Evolutionary conservation across 1,284 basidiomycete species (phyloP), one percentile per base, ranked within the genome.

Genomic region (Clitocybe nebularis): DNA sequence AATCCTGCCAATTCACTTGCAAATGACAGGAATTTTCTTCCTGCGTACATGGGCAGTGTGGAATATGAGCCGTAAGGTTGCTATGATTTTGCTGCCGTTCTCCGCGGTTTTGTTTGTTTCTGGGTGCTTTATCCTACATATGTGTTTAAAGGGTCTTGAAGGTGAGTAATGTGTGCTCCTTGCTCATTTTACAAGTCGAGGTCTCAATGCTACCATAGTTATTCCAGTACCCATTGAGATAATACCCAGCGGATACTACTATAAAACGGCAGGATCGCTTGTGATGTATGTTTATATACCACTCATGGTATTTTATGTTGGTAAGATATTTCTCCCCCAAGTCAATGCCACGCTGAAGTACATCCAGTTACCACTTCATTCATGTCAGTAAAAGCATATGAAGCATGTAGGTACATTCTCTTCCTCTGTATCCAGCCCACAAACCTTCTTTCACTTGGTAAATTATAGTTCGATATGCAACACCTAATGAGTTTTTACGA

Each of bases 21-120:
- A 17, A 3, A 16, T 14, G 6, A 11, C 17, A 47, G 46, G 35
- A 2, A 47, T 47, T 40, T 44, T 47, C 13, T 39, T 45, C 5
- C 17, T 49, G 8, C 21, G 48, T 10, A 49, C 45, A 13, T 49
- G 44, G 48, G 42, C 41, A 8, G n/a, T 49, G 9, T 49, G 48
- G 48, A 35, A 37, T 14, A 40, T 41, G 14, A 41, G 26, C 20
- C 26, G 32, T 11, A 41, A 21, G 29, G 37, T 49, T 11, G 21
- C 29, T 5, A 34, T 36, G 10, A 30, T 41, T 22, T 16, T 49
- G 14, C 22, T 14, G 2, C 30, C 24, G 4, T 44, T 46, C 26
- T 46, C 43, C 22, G 13, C 32, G 1, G 39, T n/a, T 5, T 17
- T 46, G 22, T 36, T 41, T 38, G 10, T 43, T n/a, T 11, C 37